A percentile compares a stretch with the other conserved stretches of the same genome.
phyloP scores from a whole-genome alignment of 192 early-diverging fungal species.

The Endogone sp. region DNA sequence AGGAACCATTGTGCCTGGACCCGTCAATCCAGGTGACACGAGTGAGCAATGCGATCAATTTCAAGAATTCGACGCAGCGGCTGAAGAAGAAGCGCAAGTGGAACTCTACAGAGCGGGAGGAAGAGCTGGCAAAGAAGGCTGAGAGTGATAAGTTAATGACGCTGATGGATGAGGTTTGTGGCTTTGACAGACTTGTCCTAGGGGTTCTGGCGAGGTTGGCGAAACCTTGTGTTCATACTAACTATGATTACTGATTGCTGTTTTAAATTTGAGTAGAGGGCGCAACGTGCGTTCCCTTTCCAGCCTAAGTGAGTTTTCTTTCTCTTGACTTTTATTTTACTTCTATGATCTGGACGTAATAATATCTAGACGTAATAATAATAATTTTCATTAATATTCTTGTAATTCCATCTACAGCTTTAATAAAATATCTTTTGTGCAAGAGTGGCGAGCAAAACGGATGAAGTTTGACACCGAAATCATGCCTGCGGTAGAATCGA shows the following conservation, averaged over 20 bases:
- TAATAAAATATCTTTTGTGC: conserved; percentile 61
- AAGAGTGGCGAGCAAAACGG: conserved; percentile 67
- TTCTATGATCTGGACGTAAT: no score
- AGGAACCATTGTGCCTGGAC: conserved; percentile 64
- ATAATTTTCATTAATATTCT: no score
- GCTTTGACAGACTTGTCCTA: background rate
- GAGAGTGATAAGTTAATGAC: conserved; percentile 67
- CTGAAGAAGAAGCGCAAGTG: conserved; percentile 59
- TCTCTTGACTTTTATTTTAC: background rate
- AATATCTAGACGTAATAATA: no score
- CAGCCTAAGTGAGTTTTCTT: conserved; percentile 36
- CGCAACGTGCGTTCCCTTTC: conserved; percentile 48
- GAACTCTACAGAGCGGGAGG: conserved; percentile 68
- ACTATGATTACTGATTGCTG: background rate
- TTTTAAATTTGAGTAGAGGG: background rate
- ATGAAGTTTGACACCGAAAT: conserved; percentile 46
- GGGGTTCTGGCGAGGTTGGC: no score
- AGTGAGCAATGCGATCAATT: conserved; percentile 63
- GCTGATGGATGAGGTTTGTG: conserved; percentile 61
- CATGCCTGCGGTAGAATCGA: conserved; percentile 39
- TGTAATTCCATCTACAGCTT: conserved; percentile 39
- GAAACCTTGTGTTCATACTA: no score
- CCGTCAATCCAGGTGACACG: conserved; percentile 66
- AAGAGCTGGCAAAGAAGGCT: conserved; percentile 60
- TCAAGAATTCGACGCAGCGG: conserved; percentile 45